Base-by-base conservation (phyloP, 1,139 yeast genomes). In the Meyerozyma sp. region DNA sequence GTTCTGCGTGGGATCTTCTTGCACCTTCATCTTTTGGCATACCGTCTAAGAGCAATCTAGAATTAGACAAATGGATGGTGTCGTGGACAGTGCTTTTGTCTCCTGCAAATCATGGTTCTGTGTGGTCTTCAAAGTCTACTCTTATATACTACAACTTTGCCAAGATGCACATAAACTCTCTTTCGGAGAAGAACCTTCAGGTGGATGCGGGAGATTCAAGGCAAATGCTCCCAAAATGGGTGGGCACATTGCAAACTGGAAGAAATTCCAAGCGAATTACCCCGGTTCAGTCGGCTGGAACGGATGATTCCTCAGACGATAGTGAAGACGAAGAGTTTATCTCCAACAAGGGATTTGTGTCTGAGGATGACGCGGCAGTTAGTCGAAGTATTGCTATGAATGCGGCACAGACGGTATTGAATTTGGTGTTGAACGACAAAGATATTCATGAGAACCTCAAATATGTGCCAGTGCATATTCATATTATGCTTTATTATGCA, bases 51-150 rank as follows among this genome's bases (percentile, higher is more conserved):
- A 75, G 82, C 16, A 83, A 83, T 58, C 63, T 83, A 48, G 87
- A 82, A 46, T 62, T 83, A 38, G 89, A 83, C 53, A 81, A 78
- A 57, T 83, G 90, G 90, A 83, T 83, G 89, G 88, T 83, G 8
- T 82, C 84, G 11, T 83, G 90, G 90, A 81, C 90, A 0, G 87
- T 84, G 8, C 60, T 82, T 28, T 62, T 83, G 14, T 79, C 86
- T 1, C 85, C 87, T 0, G 74, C 78, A 36, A 73, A 70, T 45
- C 72, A 72, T 41, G 81, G 81, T 9, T 78, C 84, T 0, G 78
- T 81, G 0, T 83, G 90, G 90, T 79, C 86, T 3, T 76, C 85
- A 0, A 83, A 83, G 53, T 79, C 86, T 1, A 82, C 89, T 0
- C 66, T 83, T 48, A 79, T 83, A 36, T 84, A 83, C 57, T 83